phyloP scores from a whole-genome alignment of 208 protist species.

The Leishmania mexicana region DNA sequence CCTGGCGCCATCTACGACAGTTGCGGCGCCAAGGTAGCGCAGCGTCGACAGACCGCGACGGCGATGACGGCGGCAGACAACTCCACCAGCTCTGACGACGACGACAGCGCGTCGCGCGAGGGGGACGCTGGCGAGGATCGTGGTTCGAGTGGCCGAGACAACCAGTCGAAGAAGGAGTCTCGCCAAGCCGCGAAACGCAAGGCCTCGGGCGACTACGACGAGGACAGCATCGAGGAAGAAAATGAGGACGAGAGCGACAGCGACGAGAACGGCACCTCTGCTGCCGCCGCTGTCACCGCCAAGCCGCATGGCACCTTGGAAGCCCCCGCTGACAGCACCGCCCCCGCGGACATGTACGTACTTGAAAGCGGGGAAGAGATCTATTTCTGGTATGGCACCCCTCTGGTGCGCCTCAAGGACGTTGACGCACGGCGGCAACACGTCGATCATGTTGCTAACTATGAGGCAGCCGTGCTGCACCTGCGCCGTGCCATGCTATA shows the following conservation, averaged over 20 bases:
- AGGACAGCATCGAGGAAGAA: conserved; percentile 23
- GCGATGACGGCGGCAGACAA: neutral
- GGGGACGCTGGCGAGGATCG: neutral
- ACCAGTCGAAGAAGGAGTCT: conserved; percentile 1
- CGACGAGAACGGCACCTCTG: neutral
- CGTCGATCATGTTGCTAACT: conserved; percentile 47
- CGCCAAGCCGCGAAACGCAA: neutral
- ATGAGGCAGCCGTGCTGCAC: conserved; percentile 65
- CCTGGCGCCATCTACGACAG: conserved; percentile 76
- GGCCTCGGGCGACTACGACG: conserved; percentile 7
- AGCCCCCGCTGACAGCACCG: conserved; percentile 13
- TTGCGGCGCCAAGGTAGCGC: conserved; percentile 68
- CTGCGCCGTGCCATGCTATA: conserved; percentile 88
- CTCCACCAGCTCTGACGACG: conserved; percentile 2
- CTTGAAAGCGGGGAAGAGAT: conserved; percentile 65
- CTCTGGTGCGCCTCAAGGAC: conserved; percentile 58
- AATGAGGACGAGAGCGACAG: conserved; percentile 17
- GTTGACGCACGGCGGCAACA: conserved; percentile 39
- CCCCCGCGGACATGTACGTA: conserved; percentile 36
- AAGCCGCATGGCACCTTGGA: conserved; percentile 45
- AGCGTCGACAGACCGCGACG: conserved; percentile 16
- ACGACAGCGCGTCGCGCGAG: conserved; percentile 4
- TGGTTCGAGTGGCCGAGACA: neutral
- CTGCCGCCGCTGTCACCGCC: neutral
- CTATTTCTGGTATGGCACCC: conserved; percentile 68